Evolutionary conservation across 345 rosid species (phyloP).

Genomic region (Adansonia digitata): DNA sequence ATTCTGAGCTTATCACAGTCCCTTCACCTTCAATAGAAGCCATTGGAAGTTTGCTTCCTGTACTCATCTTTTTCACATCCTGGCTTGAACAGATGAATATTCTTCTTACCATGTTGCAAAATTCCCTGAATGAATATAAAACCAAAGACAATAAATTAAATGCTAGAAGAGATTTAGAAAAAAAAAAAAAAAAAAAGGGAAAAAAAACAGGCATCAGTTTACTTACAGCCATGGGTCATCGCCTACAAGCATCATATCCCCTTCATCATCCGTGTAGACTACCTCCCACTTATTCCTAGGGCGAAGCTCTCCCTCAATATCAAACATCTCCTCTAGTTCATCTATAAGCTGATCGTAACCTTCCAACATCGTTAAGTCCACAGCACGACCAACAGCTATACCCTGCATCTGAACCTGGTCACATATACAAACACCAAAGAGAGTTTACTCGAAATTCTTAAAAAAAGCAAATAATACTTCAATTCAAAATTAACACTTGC

Average conservation of each 20-base stretch:
- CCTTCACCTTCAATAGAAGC: slow-evolving; percentile 53
- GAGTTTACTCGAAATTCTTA: slow-evolving; percentile 8
- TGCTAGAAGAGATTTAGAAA: neutral
- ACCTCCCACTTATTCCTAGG: slow-evolving; percentile 68
- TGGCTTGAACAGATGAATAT: slow-evolving; percentile 72
- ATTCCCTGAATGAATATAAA: slow-evolving; percentile 51
- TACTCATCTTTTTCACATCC: slow-evolving; percentile 70
- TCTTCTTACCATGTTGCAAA: slow-evolving; percentile 83
- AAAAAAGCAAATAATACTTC: neutral
- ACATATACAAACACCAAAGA: slow-evolving; percentile 10
- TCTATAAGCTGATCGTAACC: slow-evolving; percentile 67
- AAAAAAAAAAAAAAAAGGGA: neutral
- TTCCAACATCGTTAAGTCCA: slow-evolving; percentile 55
- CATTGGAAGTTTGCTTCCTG: slow-evolving; percentile 45
- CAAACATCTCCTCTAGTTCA: slow-evolving; percentile 80
- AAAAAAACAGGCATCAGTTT: neutral
- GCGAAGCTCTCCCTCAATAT: slow-evolving; percentile 58
- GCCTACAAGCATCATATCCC: slow-evolving; percentile 91
- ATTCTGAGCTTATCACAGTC: slow-evolving; percentile 45
- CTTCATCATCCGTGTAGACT: slow-evolving; percentile 87
- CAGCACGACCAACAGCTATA: slow-evolving; percentile 79
- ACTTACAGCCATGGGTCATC: slow-evolving; percentile 97
- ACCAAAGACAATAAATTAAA: neutral
- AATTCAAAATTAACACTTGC: neutral
- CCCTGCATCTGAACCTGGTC: slow-evolving; percentile 92